A percentile compares a stretch with the other conserved stretches of the same genome.
Conservation (phyloP, 2,329 filamentous ascomycete genomes). For the Aspergillus chevalieri region DNA sequence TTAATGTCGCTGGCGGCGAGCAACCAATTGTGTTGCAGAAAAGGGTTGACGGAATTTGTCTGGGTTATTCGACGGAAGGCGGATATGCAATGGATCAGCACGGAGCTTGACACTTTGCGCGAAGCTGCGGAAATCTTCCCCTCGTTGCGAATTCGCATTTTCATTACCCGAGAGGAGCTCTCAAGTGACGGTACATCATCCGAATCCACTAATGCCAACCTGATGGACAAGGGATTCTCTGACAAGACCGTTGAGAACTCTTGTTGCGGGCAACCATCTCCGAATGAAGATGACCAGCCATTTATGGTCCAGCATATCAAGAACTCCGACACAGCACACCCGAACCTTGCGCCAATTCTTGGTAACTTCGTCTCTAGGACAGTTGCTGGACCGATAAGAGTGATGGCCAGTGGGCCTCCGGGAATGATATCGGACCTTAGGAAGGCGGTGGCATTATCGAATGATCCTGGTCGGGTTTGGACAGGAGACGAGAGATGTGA, state of each 20-base stretch:
- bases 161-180: slow-evolving; percentile 50
- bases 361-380: slow-evolving; percentile 41
- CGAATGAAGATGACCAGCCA: background rate
- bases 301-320: slow-evolving; percentile 9
- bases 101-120: slow-evolving; percentile 50
- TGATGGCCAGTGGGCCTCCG: slow-evolving; percentile 57
- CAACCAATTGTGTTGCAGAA: slow-evolving; percentile 24
- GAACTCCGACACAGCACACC: slow-evolving; percentile 11
- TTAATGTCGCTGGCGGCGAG: slow-evolving; percentile 27
- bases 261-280: background rate
- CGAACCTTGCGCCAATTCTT: slow-evolving; percentile 43
- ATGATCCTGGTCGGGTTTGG: slow-evolving; percentile 52
- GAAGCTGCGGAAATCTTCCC: slow-evolving; percentile 29
- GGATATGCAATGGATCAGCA: slow-evolving; percentile 54
- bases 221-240: slow-evolving; percentile 1
- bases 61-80: slow-evolving; percentile 55
- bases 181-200: slow-evolving; percentile 9
- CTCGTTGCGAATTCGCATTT: slow-evolving; percentile 50
- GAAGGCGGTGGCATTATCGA: slow-evolving; percentile 48
- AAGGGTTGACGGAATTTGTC: slow-evolving; percentile 54
- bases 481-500: slow-evolving; percentile 51
- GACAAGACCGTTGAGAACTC: background rate
- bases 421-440: slow-evolving; percentile 56
- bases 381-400: slow-evolving; percentile 44
- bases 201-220: slow-evolving; percentile 6